Evolutionary conservation across 2,329 filamentous ascomycete species (phyloP), one percentile per base, ranked within the genome.

Genomic region (Sporothrix protearum): DNA sequence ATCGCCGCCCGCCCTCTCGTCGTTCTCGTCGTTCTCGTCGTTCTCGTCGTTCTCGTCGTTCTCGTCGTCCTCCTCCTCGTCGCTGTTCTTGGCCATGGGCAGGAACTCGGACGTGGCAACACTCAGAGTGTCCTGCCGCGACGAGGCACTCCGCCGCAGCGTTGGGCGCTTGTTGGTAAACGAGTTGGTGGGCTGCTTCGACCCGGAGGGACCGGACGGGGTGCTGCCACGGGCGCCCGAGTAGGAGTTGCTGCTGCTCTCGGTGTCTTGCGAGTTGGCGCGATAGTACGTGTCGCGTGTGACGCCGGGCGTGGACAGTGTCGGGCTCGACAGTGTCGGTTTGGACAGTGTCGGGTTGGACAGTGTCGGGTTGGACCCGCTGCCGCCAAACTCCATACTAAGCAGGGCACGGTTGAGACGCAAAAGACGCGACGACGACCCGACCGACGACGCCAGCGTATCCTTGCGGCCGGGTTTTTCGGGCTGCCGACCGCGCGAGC

Each of bases 321-420:
- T 33, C 25, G 69, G 33, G 30, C n/a, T n/a, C n/a, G n/a, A n/a
- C n/a, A n/a, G n/a, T n/a, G n/a, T n/a, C n/a, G n/a, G n/a, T n/a
- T n/a, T 42, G 12, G 68, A 49, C 30, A 47, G 9, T 5, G 72
- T 33, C 25, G 69, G 33, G 30, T n/a, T 42, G 12, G 68, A 49
- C 30, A 47, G 9, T 5, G 72, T 33, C 25, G 69, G 33, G 30
- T 71, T 70, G 4, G 73, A 72, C 9, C 72, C 73, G 70, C 69
- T 71, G 70, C 64, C 63, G 12, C 61, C 63, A 51, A 51, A 72
- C 14, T 73, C 71, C 39, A 74, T 69, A 70, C 70, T 45, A 10
- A 74, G 30, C 7, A 75, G 55, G 0, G 74, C 69, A 25, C 53
- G 53, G 69, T 73, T 74, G 7, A 75, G 71, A 1, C 67, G 69